A percentile compares a stretch with the other conserved stretches of the same genome.
Evolutionary conservation across 371 early-diverging fungal genomes (phyloP).

Genomic region (Gilbertella persicaria): DNA sequence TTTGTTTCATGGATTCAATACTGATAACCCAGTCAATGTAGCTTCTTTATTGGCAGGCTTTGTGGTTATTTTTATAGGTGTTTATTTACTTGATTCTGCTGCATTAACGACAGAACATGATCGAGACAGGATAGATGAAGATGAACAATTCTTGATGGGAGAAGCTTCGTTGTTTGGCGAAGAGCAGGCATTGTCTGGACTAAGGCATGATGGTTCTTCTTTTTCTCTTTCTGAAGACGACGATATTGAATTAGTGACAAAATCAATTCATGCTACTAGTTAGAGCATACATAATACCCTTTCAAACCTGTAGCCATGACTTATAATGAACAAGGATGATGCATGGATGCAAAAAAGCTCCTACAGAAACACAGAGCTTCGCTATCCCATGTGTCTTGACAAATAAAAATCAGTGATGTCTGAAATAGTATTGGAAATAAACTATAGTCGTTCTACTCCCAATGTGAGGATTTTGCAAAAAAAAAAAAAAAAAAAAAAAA

Average conservation of each 20-base stretch:
- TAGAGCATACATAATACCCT: too few relatives aligned
- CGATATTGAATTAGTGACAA: slow-evolving; percentile 17
- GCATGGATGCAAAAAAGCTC: too few relatives aligned
- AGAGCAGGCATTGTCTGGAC: slow-evolving; percentile 58
- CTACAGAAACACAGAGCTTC: too few relatives aligned
- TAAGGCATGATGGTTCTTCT: slow-evolving; percentile 34
- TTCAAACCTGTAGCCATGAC: too few relatives aligned
- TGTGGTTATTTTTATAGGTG: slow-evolving; percentile 89
- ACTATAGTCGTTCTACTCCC: not conserved
- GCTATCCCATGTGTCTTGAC: too few relatives aligned
- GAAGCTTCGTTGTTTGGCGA: slow-evolving; percentile 59
- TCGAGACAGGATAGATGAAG: slow-evolving; percentile 19
- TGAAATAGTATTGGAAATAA: too few relatives aligned
- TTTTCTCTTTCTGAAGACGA: too few relatives aligned
- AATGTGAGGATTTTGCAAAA: slow-evolving; percentile 7
- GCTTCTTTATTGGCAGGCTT: slow-evolving; percentile 87
- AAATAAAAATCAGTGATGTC: too few relatives aligned
- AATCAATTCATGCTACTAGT: too few relatives aligned
- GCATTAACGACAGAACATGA: slow-evolving; percentile 9
- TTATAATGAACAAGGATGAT: too few relatives aligned
- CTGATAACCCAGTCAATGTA: slow-evolving; percentile 72
- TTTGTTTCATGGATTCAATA: slow-evolving; percentile 85
- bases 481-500: too few relatives aligned
- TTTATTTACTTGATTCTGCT: slow-evolving; percentile 67
- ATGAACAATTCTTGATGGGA: slow-evolving; percentile 39